Base-by-base conservation (phyloP, 2,329 filamentous ascomycete species). In the Colletotrichum limetticola region DNA sequence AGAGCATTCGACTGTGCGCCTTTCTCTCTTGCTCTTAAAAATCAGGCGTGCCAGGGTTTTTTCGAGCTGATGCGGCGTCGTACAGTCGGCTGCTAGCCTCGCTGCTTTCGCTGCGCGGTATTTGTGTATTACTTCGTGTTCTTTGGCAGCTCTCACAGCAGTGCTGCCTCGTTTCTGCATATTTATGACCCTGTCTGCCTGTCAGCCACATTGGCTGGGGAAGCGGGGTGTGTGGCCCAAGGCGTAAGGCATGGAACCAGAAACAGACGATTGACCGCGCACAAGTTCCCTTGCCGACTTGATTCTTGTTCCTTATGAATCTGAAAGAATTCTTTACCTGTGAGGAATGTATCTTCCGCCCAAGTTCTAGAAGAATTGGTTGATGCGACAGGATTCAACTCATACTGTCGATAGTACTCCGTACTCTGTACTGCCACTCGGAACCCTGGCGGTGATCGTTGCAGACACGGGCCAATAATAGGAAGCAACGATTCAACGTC, bases 361-460 rank as follows among this genome's bases (percentile, higher is more conserved):
- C 11, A 22, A 46, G 8, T 28, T 4, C 8, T 19, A 11, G 3
- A 19, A n/a, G 26, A 32, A 24, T 37, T 53, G 4, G 22, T 68
- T 26, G 11, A 22, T 68, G 46, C 63, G 28, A 58, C 57, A 16
- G 49, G 35, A 61, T 19, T 37, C 26, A 46, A 28, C 28, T 52
- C 32, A 55, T 42, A 26, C 19, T 46, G 28, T 32, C 16, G 49
- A 32, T 35, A 70, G 49, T 59, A 42, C 6, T 42, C 37, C 14
- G 37, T 16, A 42, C 6, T 42, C 37, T 42, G 37, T 16, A 42
- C 3, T 42, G 53, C 62, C 37, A 26, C 28, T 22, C 35, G 7
- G 46, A 68, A 68, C 49, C 68, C 64, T 61, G 64, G 26, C 46
- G 57, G n/a, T 68, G 68, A 68, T 71, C 64, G 49, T 22, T 61